Percentiles rank a stretch among this genome's conserved stretches.
Conservation (phyloP, 306 rosid species). For the Trichosanthes cucumerina region DNA sequence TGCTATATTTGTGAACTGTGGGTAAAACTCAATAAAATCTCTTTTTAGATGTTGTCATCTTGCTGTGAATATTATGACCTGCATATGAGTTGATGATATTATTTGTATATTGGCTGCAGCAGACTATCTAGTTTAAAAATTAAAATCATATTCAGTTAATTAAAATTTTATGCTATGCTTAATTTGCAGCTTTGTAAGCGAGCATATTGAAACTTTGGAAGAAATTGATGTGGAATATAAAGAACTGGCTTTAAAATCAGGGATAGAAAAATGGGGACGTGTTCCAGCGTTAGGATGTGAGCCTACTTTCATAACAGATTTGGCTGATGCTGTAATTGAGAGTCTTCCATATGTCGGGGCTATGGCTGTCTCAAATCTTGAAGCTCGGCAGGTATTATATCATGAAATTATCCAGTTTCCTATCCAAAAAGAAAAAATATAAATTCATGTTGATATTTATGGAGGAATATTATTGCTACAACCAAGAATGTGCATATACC, state of each 20-base stretch:
- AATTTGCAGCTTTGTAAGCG: conserved; percentile 91
- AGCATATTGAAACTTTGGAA: conserved; percentile 96
- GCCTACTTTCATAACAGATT: conserved; percentile 81
- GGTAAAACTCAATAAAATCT: not conserved
- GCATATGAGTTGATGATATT: not conserved
- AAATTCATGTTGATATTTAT: not conserved
- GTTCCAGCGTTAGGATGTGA: conserved; percentile 99
- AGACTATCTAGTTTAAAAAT: not conserved
- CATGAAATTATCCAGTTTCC: no score
- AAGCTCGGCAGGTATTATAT: conserved; percentile 82
- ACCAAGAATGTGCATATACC: not conserved
- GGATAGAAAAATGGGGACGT: conserved; percentile 93
- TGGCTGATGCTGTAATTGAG: conserved; percentile 99
- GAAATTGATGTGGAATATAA: conserved; percentile 97
- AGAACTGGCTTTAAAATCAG: conserved; percentile 83
- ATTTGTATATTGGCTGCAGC: not conserved
- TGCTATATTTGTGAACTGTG: not conserved
- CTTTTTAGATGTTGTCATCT: not conserved
- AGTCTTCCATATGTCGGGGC: conserved; percentile 97
- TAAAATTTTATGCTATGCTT: conserved; percentile 10
- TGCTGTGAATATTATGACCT: not conserved
- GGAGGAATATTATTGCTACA: not conserved
- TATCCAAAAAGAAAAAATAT: no score
- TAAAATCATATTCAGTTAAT: not conserved
- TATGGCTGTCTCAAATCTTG: conserved; percentile 95